These are phyloP conservation scores for Komagataella mondaviorum DNA, from an alignment of 805 yeast species.

Conservation along the genomic window DNA sequence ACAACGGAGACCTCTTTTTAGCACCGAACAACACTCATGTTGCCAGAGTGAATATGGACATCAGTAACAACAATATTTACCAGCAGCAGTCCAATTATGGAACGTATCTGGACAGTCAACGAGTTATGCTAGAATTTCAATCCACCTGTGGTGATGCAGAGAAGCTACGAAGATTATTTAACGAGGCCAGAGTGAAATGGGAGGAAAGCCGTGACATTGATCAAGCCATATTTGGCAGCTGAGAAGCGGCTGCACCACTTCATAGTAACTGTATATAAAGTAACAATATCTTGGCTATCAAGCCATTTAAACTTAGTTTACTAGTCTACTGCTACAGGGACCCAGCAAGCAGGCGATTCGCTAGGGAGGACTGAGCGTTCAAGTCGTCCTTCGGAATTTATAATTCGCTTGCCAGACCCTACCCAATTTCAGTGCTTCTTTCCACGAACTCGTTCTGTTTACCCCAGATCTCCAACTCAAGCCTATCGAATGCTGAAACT, in stretches of 20 bases:
- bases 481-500: not conserved
- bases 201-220: conserved; percentile 19
- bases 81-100: conserved; percentile 8
- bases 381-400: too few species aligned
- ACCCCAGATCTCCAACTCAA: not conserved
- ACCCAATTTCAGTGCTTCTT: not conserved
- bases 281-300: not conserved
- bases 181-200: conserved; percentile 43
- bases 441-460: not conserved
- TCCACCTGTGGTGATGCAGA: conserved; percentile 41
- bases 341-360: too few species aligned
- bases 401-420: not conserved
- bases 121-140: conserved; percentile 58
- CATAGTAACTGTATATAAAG: not conserved
- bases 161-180: conserved; percentile 36
- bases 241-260: not conserved
- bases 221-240: not conserved
- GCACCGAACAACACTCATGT: conserved; percentile 84
- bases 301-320: not conserved
- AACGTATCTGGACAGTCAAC: conserved; percentile 49
- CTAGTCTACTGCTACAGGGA: too few species aligned
- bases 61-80: conserved; percentile 13
- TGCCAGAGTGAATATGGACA: conserved; percentile 47
- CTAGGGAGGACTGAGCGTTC: too few species aligned
- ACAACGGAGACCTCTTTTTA: conserved; percentile 62